Base-by-base conservation (phyloP, 2,329 filamentous ascomycete species). In the Cercospora citrullina region DNA sequence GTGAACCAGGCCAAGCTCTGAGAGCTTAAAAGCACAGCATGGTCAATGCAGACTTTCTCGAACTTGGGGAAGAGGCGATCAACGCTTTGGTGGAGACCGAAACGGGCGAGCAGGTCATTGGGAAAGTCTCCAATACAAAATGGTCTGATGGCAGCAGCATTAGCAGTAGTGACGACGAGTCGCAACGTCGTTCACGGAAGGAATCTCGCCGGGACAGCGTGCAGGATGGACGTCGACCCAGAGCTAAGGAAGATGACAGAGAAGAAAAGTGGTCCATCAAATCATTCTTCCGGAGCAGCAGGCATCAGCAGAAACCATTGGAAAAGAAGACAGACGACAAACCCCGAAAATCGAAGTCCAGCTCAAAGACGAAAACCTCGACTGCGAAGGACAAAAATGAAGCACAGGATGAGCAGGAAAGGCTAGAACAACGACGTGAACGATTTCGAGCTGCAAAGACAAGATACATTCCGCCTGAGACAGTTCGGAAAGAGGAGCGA, bases 31-130 rank as follows among this genome's bases (percentile, higher is more conserved):
- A 31, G 7, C 33, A 39, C 61, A 63, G 55, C 45, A 63, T 63
- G 61, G 48, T 51, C 2, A 60, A 60, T 23, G 21, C 51, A 21
- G 61, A 63, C 48, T 63, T 63, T 14, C 36, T 53, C 21, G 61
- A 63, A 33, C 61, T 63, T 26, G 48, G 61, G 33, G 61, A 48
- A 36, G 61, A 63, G 48, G 61, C 45, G 3, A 5, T 63, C 31
- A 63, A 30, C 53, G 61, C 61, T 9, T 14, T 63, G 12, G 10
- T 63, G 16, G 61, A 63, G 26, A 63, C 61, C 3, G 18, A 28
- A 9, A 55, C 30, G 7, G 61, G 61, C 18, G 61, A 63, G 30
- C 39, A 51, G 18, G 30, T 63, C 30, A n/a, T 63, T 14, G 26
- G 31, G 4, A 30, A 30, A 21, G 61, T 63, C 4, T n/a, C 61